These are phyloP conservation scores for Geotrichum klebahnii DNA, from an alignment of 1,139 yeast genomes.

Conservation along the genomic window DNA sequence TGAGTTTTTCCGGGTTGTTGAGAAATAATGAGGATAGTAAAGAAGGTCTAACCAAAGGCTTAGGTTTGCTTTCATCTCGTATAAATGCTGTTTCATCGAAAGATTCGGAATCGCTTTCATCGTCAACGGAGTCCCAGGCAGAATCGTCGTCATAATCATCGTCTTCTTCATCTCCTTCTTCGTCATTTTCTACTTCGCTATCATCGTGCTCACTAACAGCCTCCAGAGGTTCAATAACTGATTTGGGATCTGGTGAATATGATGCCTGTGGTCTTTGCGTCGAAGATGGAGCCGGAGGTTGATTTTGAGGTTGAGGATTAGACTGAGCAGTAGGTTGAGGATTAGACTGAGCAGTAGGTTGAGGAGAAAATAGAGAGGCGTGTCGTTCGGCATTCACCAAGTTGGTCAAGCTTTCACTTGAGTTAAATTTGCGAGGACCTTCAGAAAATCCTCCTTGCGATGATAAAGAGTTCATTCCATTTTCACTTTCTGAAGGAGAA, in stretches of 20 bases:
- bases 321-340: too few relatives aligned
- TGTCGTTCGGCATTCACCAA: constrained; percentile 3
- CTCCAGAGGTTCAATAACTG: constrained; percentile 32
- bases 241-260: constrained; percentile 20
- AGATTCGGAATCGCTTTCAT: constrained; percentile 39
- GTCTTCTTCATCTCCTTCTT: constrained; percentile 43
- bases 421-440: neutral
- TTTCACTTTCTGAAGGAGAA: constrained; percentile 51
- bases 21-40: constrained; percentile 68
- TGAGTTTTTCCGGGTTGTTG: constrained; percentile 35
- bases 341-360: neutral
- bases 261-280: neutral
- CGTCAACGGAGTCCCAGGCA: constrained; percentile 38
- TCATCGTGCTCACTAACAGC: constrained; percentile 43
- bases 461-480: constrained; percentile 16
- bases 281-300: too few relatives aligned
- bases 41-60: constrained; percentile 51
- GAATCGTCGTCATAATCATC: constrained; percentile 41
- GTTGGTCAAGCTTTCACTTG: neutral
- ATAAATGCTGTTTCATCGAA: constrained; percentile 38
- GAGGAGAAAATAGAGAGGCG: constrained; percentile 11
- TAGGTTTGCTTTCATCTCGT: constrained; percentile 35
- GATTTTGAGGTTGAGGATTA: too few relatives aligned
- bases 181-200: constrained; percentile 34
- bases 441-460: constrained; percentile 12